Percentiles rank a stretch among this genome's conserved stretches.
Conservation (phyloP, 345 rosid genomes). For the Xanthoceras sorbifolium region DNA sequence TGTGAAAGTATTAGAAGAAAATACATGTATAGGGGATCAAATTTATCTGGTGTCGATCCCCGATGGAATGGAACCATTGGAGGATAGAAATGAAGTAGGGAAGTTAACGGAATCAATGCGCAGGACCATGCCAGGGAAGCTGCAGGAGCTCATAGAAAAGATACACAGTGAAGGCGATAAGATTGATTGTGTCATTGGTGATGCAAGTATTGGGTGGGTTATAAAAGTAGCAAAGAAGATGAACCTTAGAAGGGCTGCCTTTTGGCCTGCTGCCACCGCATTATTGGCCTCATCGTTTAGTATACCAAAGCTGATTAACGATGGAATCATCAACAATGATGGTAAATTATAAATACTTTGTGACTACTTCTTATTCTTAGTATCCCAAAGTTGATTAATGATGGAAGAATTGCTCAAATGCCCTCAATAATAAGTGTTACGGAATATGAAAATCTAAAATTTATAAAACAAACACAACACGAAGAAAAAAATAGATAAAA, state of each 20-base stretch:
- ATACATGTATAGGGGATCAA: neutral
- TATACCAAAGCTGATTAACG: slow-evolving; percentile 10
- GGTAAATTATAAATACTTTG: no score
- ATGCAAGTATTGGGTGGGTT: neutral
- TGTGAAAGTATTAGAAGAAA: neutral
- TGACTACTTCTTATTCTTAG: no score
- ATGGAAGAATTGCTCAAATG: no score
- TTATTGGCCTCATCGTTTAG: neutral
- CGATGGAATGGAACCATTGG: neutral
- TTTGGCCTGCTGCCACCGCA: slow-evolving; percentile 26
- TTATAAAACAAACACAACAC: no score
- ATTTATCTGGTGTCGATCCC: slow-evolving; percentile 4
- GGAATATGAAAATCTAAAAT: no score
- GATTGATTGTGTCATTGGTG: slow-evolving; percentile 20
- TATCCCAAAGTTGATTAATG: no score
- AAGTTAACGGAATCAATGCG: neutral
- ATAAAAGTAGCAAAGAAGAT: slow-evolving; percentile 14
- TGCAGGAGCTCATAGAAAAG: neutral
- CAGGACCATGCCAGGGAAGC: neutral
- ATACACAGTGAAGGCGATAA: slow-evolving; percentile 2
- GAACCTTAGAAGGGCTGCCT: slow-evolving; percentile 8
- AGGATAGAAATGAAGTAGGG: neutral
- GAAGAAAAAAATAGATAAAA: no score
- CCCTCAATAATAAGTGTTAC: no score
- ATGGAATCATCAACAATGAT: slow-evolving; percentile 20